Conservation (phyloP, 176 grass and related monocot genomes). For the Areca catechu region DNA sequence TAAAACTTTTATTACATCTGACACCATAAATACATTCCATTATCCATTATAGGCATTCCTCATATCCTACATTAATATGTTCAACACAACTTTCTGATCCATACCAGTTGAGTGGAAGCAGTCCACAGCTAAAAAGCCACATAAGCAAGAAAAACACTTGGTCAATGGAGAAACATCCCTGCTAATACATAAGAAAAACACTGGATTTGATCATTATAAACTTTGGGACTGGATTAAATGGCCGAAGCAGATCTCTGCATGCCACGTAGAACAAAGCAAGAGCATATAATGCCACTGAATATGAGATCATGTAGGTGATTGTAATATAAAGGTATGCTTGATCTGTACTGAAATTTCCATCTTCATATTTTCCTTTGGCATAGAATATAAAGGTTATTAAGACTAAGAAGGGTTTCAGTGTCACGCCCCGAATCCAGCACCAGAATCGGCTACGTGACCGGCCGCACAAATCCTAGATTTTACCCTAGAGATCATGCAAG, state of each 20-base stretch:
- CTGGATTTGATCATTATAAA: slow-evolving; percentile 97
- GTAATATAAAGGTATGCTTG: slow-evolving; percentile 97
- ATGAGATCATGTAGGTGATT: slow-evolving; percentile 88
- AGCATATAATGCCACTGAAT: slow-evolving; percentile 81
- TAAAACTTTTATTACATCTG: too few relatives aligned
- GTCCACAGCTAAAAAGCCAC: too few relatives aligned
- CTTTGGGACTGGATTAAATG: slow-evolving; percentile 92
- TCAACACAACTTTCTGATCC: background rate
- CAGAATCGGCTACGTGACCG: too few relatives aligned
- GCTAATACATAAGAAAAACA: slow-evolving; percentile 98
- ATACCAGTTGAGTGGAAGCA: background rate
- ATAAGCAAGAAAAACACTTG: background rate
- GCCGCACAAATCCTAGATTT: too few relatives aligned
- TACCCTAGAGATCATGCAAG: too few relatives aligned
- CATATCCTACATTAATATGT: too few relatives aligned
- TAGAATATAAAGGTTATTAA: slow-evolving; percentile 94
- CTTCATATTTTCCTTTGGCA: slow-evolving; percentile 83
- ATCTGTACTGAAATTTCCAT: slow-evolving; percentile 89
- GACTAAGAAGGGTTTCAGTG: slow-evolving; percentile 91
- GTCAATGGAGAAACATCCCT: slow-evolving; percentile 33
- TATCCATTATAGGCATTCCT: too few relatives aligned
- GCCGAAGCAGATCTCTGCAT: slow-evolving; percentile 76
- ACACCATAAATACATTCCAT: too few relatives aligned
- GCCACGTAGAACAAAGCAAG: slow-evolving; percentile 90
- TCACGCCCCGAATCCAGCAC: too few relatives aligned